Evolutionary conservation across 176 grass and related monocot genomes (phyloP).

Genomic region (Musa schizocarpa): DNA sequence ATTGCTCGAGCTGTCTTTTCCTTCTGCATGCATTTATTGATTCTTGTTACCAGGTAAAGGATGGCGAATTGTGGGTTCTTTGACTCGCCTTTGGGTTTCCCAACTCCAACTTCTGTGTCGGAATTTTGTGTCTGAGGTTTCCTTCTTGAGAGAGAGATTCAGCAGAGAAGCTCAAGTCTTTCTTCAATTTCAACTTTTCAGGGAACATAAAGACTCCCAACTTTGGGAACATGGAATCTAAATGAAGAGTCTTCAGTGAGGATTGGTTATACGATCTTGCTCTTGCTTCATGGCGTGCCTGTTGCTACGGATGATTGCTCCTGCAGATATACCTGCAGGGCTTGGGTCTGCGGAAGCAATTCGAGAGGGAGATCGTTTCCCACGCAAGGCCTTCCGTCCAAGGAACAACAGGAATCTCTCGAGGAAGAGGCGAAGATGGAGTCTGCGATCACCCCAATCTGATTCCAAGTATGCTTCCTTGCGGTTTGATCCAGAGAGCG

Average conservation of each 20-base stretch:
- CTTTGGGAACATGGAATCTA: too few species aligned
- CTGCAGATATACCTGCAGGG: neutral
- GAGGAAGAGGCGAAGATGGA: conserved; percentile 4
- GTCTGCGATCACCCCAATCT: conserved; percentile 21
- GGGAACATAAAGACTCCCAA: too few species aligned
- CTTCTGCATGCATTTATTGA: too few species aligned
- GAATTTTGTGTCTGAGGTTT: too few species aligned
- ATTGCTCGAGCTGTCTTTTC: too few species aligned
- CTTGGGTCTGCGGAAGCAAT: neutral
- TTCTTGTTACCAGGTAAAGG: too few species aligned
- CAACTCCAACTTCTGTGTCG: too few species aligned
- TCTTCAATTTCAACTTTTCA: too few species aligned
- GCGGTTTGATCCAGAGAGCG: conserved; percentile 27
- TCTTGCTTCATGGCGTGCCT: neutral
- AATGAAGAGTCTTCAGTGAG: neutral
- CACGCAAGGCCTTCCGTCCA: neutral
- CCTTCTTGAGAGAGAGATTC: neutral
- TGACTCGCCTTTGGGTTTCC: too few species aligned
- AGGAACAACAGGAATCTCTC: neutral
- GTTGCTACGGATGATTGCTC: conserved; percentile 1
- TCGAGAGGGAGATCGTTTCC: neutral
- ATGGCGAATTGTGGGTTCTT: too few species aligned
- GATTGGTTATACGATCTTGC: neutral
- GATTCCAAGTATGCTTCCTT: conserved; percentile 31
- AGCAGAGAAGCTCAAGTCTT: neutral